Conservation (phyloP, 2,329 filamentous ascomycete species). For the Diaporthe destruens region DNA sequence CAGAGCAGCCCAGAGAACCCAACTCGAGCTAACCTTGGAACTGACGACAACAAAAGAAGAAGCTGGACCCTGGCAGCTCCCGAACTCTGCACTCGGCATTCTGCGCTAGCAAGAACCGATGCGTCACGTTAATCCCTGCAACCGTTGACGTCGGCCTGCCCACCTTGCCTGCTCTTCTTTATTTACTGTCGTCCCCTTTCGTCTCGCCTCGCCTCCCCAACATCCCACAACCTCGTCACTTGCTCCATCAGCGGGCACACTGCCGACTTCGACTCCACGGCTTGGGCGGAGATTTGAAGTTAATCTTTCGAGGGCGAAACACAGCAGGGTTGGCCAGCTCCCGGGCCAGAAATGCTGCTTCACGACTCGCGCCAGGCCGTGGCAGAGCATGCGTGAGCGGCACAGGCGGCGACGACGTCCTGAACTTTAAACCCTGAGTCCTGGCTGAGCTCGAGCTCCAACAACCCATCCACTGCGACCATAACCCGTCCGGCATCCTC, state of each 20-base stretch:
- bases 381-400: constrained; percentile 37
- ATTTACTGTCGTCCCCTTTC: constrained; percentile 1
- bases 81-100: too few species aligned
- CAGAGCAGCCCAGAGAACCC: too few species aligned
- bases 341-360: constrained; percentile 37
- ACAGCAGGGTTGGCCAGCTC: constrained; percentile 14
- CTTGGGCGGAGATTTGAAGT: constrained; percentile 23
- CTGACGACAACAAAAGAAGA: not conserved
- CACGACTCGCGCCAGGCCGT: constrained; percentile 37
- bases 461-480: not conserved
- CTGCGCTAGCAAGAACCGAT: not conserved
- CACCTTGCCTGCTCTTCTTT: not conserved
- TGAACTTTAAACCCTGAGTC: constrained; percentile 45
- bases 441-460: constrained; percentile 24
- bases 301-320: constrained; percentile 43
- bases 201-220: not conserved
- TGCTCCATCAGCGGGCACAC: constrained; percentile 10
- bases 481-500: not conserved
- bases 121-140: constrained; percentile 9
- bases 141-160: constrained; percentile 16
- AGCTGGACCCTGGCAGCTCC: constrained; percentile 1
- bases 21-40: not conserved
- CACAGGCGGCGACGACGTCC: not conserved
- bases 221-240: constrained; percentile 17
- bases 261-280: constrained; percentile 16